Evolutionary conservation across 1,139 yeast genomes (phyloP), one percentile per base, ranked within the genome.

Genomic region (Torulaspora globosa): DNA sequence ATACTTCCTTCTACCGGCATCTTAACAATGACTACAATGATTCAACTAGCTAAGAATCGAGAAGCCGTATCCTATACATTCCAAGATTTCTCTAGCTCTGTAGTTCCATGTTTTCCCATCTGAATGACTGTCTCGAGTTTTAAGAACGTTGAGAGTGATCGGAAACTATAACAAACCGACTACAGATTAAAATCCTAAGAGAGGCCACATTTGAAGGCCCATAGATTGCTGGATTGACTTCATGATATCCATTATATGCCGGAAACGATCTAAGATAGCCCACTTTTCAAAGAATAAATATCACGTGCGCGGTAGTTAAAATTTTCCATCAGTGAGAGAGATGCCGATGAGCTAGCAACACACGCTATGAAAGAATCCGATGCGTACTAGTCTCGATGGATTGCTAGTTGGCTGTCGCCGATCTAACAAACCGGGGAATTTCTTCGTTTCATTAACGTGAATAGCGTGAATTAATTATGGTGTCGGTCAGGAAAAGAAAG

Each of bases 401-500:
- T 6, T 2, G 6, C 23, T 6, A 8, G 23, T 7, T 21, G 23
- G 8, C 3, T 21, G 3, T 21, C 7, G 8, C 23, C 2, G 23
- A 21, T 21, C 23, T 21, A 18, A 8, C 9, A 21, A 21, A 8
- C 8, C 6, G 8, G 9, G 23, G n/a, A n/a, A 21, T 21, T 7
- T 21, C 8, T 6, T 6, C 23, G 5, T 12, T 24, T n/a, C 6
- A 36, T 9, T 11, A 14, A 23, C 14, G 10, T 10, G 18, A 11
- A 9, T 26, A 11, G 5, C 11, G 9, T 10, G 27, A 16, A 24
- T 27, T 11, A 7, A 47, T 16, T 9, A 84, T 84, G 94, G 81
- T 79, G 38, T 79, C 90, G 41, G 96, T 89, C 28, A 80, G 97
- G 73, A 82, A 81, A 72, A 82, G 95, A 76, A 85, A 84, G 79